Evolutionary conservation across 768 basidiomycete species (phyloP).

Genomic region (Austroboletus eburneus): DNA sequence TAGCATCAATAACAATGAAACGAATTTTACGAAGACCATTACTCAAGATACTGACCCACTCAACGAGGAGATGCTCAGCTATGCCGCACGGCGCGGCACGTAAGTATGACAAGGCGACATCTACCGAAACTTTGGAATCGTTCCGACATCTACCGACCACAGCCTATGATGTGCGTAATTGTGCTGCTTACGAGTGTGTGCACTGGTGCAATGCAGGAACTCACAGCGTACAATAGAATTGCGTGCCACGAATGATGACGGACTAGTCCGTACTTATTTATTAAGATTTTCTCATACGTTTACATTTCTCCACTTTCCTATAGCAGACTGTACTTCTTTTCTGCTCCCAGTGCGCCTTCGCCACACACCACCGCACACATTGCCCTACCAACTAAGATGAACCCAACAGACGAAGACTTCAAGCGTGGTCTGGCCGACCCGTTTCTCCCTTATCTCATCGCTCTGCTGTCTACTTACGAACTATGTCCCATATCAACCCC

Average conservation of each 20-base stretch:
- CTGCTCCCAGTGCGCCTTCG: too few species aligned
- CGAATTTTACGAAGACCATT: slow-evolving; percentile 53
- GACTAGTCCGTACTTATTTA: too few species aligned
- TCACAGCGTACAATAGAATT: slow-evolving; percentile 44
- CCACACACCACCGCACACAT: slow-evolving; percentile 11
- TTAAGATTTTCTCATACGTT: too few species aligned
- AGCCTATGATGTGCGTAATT: slow-evolving; percentile 59
- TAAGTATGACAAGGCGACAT: slow-evolving; percentile 79
- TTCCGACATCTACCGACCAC: slow-evolving; percentile 83
- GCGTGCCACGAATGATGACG: slow-evolving; percentile 69
- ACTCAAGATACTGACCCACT: slow-evolving; percentile 74
- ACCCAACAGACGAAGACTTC: slow-evolving; percentile 26
- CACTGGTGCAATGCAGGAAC: too few species aligned
- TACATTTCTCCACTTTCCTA: too few species aligned
- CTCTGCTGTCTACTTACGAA: slow-evolving; percentile 58
- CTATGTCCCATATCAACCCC: slow-evolving; percentile 49
- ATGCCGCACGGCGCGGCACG: slow-evolving; percentile 73
- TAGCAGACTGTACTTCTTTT: too few species aligned
- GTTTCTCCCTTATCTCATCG: slow-evolving; percentile 53
- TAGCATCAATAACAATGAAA: slow-evolving; percentile 70
- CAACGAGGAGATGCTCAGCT: slow-evolving; percentile 47
- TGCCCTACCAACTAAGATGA: slow-evolving; percentile 29
- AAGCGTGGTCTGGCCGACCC: slow-evolving; percentile 26
- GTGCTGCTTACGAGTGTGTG: neutral
- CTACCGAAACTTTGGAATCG: slow-evolving; percentile 77